Percentiles rank a stretch among this genome's conserved stretches.
Evolutionary conservation across 2,329 filamentous ascomycete genomes (phyloP).

Genomic region (Coniochaeta ligniaria): DNA sequence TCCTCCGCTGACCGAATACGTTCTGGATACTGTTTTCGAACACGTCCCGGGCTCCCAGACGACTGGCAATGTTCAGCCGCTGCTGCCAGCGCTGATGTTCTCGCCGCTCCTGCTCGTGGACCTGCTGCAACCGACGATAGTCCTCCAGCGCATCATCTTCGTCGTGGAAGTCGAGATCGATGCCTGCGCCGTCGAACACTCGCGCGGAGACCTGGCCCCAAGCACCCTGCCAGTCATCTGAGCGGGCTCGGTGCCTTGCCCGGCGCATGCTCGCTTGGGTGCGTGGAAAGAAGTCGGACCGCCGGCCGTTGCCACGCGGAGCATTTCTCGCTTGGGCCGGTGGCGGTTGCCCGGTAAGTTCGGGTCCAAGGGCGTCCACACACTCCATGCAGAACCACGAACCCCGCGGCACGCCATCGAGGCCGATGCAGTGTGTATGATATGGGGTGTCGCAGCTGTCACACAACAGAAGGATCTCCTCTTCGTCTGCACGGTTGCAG

Average conservation of each 20-base stretch:
- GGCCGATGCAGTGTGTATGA: slow-evolving; percentile 85
- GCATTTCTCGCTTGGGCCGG: slow-evolving; percentile 13
- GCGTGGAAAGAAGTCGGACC: slow-evolving; percentile 37
- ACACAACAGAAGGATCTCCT: slow-evolving; percentile 81
- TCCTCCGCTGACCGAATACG: slow-evolving; percentile 52
- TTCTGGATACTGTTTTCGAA: slow-evolving; percentile 58
- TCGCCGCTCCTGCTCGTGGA: slow-evolving; percentile 44
- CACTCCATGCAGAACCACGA: slow-evolving; percentile 93
- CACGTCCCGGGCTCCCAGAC: slow-evolving; percentile 66
- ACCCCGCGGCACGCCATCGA: slow-evolving; percentile 67
- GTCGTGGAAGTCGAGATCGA: slow-evolving; percentile 81
- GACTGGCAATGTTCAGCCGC: slow-evolving; percentile 72
- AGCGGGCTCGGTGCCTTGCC: slow-evolving; percentile 57
- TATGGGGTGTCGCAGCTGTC: slow-evolving; percentile 85
- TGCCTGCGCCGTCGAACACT: slow-evolving; percentile 59
- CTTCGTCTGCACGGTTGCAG: slow-evolving; percentile 73
- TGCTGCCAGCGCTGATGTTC: slow-evolving; percentile 73
- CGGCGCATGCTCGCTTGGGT: slow-evolving; percentile 52
- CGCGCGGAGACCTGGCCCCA: slow-evolving; percentile 61
- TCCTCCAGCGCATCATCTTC: slow-evolving; percentile 55
- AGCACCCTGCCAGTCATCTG: slow-evolving; percentile 80
- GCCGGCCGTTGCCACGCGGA: slow-evolving; percentile 7
- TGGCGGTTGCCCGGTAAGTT: slow-evolving; percentile 23
- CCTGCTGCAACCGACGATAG: slow-evolving; percentile 44
- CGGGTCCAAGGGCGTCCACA: slow-evolving; percentile 39